Base-by-base conservation (phyloP, 202 grass and related monocot species). In the Alloteropsis angusta region DNA sequence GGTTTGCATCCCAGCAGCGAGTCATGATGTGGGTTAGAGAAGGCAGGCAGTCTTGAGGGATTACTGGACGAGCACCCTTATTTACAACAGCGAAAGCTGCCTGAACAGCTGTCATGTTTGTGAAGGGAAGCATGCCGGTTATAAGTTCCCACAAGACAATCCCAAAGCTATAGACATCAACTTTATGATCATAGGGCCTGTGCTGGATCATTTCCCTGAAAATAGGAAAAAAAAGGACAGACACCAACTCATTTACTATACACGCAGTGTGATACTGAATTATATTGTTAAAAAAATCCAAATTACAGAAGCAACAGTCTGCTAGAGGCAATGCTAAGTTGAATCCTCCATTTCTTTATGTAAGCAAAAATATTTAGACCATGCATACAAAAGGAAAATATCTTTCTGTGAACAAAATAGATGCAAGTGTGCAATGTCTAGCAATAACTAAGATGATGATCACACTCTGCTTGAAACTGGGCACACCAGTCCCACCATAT, bases 21-120 rank as follows among this genome's bases (percentile, higher is more conserved):
- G 83, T 89, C 92, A 95, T 98, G 63, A 98, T 93, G 39, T 87
- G 85, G 4, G 83, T 85, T 39, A 98, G 85, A 39, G 83, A 86
- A 26, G 92, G 95, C 19, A 94, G 86, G 80, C 95, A 95, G 66
- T 94, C 89, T 9, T 84, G 77, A 1, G 95, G 95, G 41, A 98
- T 86, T 21, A 90, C 55, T 0, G 92, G 95, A 34, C 89, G 91
- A 58, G 85, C 87, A 22, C 87, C 89, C 76, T 88, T 93, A 75
- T 98, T 98, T 48, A 98, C 96, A 36, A 98, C 91, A 59, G 91
- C 91, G 7, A 93, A 93, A 74, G 91, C 91, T 9, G 91, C 91
- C 72, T 93, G 91, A 63, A 93, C 88, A 4, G 91, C 91, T 21
- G 91, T 88, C 91, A 93, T 93, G 68, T 93, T 90, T 34, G 80